Evolutionary conservation across 2,329 filamentous ascomycete species (phyloP).

Genomic region (Exophiala xenobiotica): DNA sequence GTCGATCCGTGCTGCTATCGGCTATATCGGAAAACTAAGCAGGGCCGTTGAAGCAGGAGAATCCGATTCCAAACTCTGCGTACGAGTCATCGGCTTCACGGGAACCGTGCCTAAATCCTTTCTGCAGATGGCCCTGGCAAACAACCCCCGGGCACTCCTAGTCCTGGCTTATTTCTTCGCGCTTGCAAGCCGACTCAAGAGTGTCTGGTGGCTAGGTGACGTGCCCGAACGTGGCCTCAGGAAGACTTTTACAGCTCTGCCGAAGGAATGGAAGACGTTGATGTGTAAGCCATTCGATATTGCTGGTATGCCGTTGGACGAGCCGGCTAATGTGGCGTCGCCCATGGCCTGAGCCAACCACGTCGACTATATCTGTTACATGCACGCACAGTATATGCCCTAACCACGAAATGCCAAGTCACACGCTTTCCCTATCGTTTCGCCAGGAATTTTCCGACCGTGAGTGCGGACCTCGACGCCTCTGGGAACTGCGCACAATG

Average conservation of each 20-base stretch:
- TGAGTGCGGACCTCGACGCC: no score
- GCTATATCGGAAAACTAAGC: background rate
- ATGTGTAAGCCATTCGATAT: background rate
- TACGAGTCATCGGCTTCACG: background rate
- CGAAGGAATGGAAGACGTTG: background rate
- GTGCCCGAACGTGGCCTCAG: background rate
- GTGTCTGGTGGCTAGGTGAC: background rate
- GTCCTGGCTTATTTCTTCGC: background rate
- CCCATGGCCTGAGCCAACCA: no score
- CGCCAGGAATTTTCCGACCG: no score
- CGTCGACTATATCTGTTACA: no score
- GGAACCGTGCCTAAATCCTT: background rate
- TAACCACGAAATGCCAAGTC: no score
- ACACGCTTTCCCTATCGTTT: no score
- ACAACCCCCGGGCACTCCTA: background rate
- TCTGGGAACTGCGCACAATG: no score
- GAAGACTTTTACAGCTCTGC: background rate
- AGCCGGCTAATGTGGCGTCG: no score
- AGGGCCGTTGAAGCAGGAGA: background rate
- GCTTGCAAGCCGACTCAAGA: background rate
- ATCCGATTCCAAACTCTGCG: background rate
- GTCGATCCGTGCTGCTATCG: background rate
- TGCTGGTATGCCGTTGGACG: no score
- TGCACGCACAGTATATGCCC: no score
- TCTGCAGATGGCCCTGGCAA: background rate